These are phyloP conservation scores for Mesembryanthemum crystallinum DNA, from an alignment of 148 eudicot genomes.

Conservation along the genomic window DNA sequence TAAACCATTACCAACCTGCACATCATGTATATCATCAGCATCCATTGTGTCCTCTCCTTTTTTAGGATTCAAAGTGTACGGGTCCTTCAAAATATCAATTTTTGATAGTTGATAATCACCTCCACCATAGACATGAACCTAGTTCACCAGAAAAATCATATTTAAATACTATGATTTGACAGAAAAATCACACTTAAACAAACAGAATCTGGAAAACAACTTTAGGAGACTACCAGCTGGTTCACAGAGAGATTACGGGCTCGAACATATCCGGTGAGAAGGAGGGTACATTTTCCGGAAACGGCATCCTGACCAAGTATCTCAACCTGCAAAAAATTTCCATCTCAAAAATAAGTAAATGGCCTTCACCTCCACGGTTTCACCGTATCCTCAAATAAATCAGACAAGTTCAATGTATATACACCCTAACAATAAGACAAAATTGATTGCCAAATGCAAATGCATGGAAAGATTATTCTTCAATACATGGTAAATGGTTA, in stretches of 20 bases:
- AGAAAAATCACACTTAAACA: constrained; percentile 12
- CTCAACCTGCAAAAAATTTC: constrained; percentile 76
- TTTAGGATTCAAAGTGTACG: constrained; percentile 61
- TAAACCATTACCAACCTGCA: constrained; percentile 36
- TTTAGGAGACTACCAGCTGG: constrained; percentile 65
- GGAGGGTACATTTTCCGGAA: constrained; percentile 69
- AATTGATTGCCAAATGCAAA: neutral
- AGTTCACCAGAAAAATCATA: constrained; percentile 16
- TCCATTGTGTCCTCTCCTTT: constrained; percentile 84
- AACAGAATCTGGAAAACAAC: neutral
- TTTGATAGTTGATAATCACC: constrained; percentile 87
- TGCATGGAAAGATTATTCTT: too few species aligned
- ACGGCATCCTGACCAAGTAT: constrained; percentile 41
- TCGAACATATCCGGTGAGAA: constrained; percentile 80
- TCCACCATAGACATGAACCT: constrained; percentile 96
- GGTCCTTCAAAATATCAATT: constrained; percentile 83
- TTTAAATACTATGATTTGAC: neutral
- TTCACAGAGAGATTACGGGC: constrained; percentile 79
- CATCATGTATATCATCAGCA: constrained; percentile 58
- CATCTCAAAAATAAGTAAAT: too few species aligned
- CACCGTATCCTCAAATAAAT: neutral
- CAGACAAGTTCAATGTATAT: too few species aligned
- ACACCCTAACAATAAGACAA: neutral
- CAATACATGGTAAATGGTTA: too few species aligned
- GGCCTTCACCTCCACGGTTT: neutral